Evolutionary conservation across 441 rosid genomes (phyloP).

Genomic region (Lepidium campestre): DNA sequence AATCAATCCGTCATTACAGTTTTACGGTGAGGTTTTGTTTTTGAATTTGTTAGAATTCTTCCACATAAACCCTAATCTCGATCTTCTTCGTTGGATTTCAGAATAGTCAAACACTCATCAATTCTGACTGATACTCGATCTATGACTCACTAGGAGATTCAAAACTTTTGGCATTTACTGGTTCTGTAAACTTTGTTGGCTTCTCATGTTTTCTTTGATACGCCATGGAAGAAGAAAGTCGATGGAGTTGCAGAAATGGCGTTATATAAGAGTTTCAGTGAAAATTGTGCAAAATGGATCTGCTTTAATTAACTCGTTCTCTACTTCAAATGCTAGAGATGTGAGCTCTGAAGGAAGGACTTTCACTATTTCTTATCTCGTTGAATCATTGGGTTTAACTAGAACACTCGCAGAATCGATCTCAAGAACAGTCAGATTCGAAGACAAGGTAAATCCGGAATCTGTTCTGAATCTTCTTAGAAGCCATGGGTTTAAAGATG

Average conservation of each 20-base stretch:
- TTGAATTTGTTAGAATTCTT: not conserved
- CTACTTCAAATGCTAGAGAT: not conserved
- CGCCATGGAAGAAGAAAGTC: constrained; percentile 13
- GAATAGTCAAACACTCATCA: not conserved
- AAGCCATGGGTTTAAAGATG: constrained; percentile 23
- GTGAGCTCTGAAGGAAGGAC: not conserved
- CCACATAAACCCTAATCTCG: not conserved
- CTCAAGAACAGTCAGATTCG: constrained; percentile 6
- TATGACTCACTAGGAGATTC: not conserved
- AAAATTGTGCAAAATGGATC: not conserved
- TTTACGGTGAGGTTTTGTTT: not conserved
- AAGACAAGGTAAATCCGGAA: constrained; percentile 20
- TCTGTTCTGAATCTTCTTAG: constrained; percentile 19
- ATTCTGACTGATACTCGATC: too few relatives aligned
- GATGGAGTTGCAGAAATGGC: constrained; percentile 16
- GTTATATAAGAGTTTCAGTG: not conserved
- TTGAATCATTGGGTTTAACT: constrained; percentile 34
- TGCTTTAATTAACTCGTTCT: not conserved
- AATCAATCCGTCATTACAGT: not conserved
- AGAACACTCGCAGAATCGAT: constrained; percentile 1
- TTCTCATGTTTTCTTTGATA: not conserved
- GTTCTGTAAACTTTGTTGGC: too few relatives aligned
- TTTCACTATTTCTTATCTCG: constrained; percentile 15
- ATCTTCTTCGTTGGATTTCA: not conserved
- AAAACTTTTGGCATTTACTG: not conserved